These are phyloP conservation scores for Sporothrix luriei DNA, from an alignment of 2,329 filamentous ascomycete species.

Conservation along the genomic window DNA sequence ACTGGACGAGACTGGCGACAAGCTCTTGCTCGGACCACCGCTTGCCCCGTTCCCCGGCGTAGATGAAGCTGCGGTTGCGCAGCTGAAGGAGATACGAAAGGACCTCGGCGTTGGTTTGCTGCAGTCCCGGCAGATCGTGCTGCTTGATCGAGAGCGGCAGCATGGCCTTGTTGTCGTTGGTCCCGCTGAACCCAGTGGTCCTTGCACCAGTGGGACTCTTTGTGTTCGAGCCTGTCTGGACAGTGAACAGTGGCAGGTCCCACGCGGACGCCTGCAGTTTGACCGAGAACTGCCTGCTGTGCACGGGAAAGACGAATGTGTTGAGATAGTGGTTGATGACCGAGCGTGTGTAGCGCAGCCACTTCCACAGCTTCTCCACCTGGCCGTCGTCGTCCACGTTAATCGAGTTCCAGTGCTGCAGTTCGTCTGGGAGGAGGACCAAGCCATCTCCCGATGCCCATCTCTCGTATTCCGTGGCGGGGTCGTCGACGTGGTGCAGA, in stretches of 20 bases:
- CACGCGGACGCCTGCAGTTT: constrained; percentile 69
- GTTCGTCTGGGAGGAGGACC: constrained; percentile 47
- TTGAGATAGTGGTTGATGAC: constrained; percentile 65
- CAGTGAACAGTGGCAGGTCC: constrained; percentile 60
- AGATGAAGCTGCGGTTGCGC: constrained; percentile 54
- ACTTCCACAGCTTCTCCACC: constrained; percentile 53
- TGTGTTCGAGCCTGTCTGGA: not conserved
- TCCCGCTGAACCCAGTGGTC: constrained; percentile 72
- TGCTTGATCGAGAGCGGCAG: constrained; percentile 65
- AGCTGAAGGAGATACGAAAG: constrained; percentile 58
- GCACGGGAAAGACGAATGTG: constrained; percentile 64
- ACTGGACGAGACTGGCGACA: constrained; percentile 45
- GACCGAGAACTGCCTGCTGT: constrained; percentile 65
- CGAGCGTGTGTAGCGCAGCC: constrained; percentile 52
- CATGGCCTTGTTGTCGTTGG: constrained; percentile 64
- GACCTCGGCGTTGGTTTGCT: constrained; percentile 66
- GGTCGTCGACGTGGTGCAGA: constrained; percentile 56
- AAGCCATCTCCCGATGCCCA: constrained; percentile 48
- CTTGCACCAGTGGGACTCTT: constrained; percentile 36
- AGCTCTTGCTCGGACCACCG: constrained; percentile 52
- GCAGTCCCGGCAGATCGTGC: constrained; percentile 57
- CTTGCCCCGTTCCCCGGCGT: constrained; percentile 41
- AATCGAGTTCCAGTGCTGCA: constrained; percentile 58
- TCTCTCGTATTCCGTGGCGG: constrained; percentile 57
- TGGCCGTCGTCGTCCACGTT: constrained; percentile 62